These are phyloP conservation scores for Hymenoscyphus albidus DNA, from an alignment of 2,329 filamentous ascomycete genomes.

Conservation along the genomic window DNA sequence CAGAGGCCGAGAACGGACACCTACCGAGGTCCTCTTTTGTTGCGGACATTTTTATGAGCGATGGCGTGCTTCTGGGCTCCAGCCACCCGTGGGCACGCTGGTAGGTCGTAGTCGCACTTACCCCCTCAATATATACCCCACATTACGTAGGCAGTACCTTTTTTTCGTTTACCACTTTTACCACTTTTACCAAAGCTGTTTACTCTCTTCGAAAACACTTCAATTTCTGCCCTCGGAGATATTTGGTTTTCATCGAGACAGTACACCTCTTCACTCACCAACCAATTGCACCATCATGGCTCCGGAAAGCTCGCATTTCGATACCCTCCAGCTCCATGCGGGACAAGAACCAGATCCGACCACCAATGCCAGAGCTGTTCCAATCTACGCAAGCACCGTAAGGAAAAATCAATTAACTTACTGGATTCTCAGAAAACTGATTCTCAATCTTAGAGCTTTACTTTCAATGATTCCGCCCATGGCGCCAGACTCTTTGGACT, in stretches of 20 bases:
- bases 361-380: conserved; percentile 86
- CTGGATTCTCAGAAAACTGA: not conserved
- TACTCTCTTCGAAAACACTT: not conserved
- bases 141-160: not conserved
- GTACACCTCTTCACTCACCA: not conserved
- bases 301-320: conserved; percentile 58
- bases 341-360: conserved; percentile 77
- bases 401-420: conserved; percentile 2
- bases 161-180: not conserved
- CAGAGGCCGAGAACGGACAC: not conserved
- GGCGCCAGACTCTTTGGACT: conserved; percentile 93
- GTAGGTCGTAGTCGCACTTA: not conserved
- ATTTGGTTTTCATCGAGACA: not conserved
- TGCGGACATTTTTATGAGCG: conserved; percentile 6
- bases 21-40: not conserved
- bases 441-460: conserved; percentile 60
- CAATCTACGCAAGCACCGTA: conserved; percentile 90
- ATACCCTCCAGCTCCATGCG: conserved; percentile 82
- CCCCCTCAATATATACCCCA: conserved; percentile 7
- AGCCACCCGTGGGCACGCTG: conserved; percentile 4
- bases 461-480: conserved; percentile 94
- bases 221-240: not conserved
- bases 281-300: conserved; percentile 25
- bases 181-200: not conserved
- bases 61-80: conserved; percentile 12